A percentile compares a stretch with the other conserved stretches of the same genome.
Evolutionary conservation across 495 filamentous ascomycete species (phyloP).

Genomic region (Neurospora sp.): DNA sequence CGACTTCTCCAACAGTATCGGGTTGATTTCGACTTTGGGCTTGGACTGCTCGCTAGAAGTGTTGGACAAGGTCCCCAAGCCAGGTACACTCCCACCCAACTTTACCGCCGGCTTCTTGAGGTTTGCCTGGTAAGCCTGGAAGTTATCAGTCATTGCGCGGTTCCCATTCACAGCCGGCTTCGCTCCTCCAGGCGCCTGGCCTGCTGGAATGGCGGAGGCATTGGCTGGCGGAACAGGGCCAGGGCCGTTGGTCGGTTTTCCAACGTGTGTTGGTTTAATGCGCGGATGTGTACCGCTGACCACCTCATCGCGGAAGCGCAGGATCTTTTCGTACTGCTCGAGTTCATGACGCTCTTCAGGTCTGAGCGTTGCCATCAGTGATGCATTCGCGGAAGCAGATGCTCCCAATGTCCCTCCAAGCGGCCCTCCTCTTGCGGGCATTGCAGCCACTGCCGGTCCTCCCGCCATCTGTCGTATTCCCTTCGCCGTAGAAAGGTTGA

Average conservation of each 20-base stretch:
- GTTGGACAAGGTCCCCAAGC: slow-evolving; percentile 15
- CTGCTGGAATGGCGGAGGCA: slow-evolving; percentile 17
- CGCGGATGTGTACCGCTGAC: slow-evolving; percentile 22
- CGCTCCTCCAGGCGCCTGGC: slow-evolving; percentile 10
- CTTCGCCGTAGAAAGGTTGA: background rate
- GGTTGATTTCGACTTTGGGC: slow-evolving; percentile 51
- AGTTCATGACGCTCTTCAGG: slow-evolving; percentile 16
- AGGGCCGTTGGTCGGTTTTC: slow-evolving; percentile 31
- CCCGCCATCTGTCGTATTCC: slow-evolving; percentile 11
- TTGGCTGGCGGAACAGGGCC: slow-evolving; percentile 13
- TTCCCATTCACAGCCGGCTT: slow-evolving; percentile 19
- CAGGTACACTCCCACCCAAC: slow-evolving; percentile 12
- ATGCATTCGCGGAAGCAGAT: background rate
- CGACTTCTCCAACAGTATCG: slow-evolving; percentile 75
- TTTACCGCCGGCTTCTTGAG: slow-evolving; percentile 20
- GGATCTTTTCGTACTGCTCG: slow-evolving; percentile 24
- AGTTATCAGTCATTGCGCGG: slow-evolving; percentile 24
- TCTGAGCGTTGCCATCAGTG: slow-evolving; percentile 13
- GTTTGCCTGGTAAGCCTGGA: slow-evolving; percentile 30
- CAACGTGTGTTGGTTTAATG: slow-evolving; percentile 38
- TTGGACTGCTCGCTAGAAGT: slow-evolving; percentile 17
- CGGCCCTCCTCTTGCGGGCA: slow-evolving; percentile 5
- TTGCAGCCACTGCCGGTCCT: slow-evolving; percentile 4
- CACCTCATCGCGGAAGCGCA: slow-evolving; percentile 29
- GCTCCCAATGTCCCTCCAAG: background rate